Evolutionary conservation across 2,329 filamentous ascomycete species (phyloP), one percentile per base, ranked within the genome.

Genomic region (Periconia macrospinosa): DNA sequence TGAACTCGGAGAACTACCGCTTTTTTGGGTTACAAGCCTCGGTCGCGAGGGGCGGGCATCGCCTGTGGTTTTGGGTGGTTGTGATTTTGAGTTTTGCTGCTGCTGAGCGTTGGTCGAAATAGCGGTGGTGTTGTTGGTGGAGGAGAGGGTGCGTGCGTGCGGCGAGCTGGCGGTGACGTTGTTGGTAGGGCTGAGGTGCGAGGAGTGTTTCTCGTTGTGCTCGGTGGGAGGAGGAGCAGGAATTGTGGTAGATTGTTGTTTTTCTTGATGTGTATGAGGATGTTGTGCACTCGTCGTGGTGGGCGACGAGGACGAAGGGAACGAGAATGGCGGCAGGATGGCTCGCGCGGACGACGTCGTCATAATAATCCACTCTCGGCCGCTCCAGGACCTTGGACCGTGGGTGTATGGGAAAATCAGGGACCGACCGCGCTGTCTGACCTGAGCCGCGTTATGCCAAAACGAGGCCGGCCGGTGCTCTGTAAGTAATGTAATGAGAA

Each of bases 21-120:
- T 64, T 52, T 57, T 61, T 56, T 69, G 67, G 50, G 67, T 62
- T 61, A 69, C 64, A 60, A 70, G 66, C 60, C 57, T 59, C 57
- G 69, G 69, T 52, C 66, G 67, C 41, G 58, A 50, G 50, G 59
- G 56, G 54, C 60, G 65, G 52, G 61, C 69, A 69, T 70, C 61
- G 59, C 61, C 60, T 49, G 63, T 30, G 43, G 11, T 15, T 42
- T 18, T 23, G 41, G 11, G 3, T 41, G 37, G 37, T 41, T 15
- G 14, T 41, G 14, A 6, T 41, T 41, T 3, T 3, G 41, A 3
- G 41, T 42, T 23, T 42, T 30, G 49, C 35, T 41, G 35, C 10
- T 30, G 51, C 44, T 43, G 51, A n/a, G 41, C 37, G 18, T 10
- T 46, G 49, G 30, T 35, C 17, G n/a, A 18, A 48, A 27, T 43